A percentile compares a stretch with the other conserved stretches of the same genome.
These are phyloP conservation scores for Agarophyton chilense DNA, from an alignment of 23 red algal genomes.

Conservation along the genomic window DNA sequence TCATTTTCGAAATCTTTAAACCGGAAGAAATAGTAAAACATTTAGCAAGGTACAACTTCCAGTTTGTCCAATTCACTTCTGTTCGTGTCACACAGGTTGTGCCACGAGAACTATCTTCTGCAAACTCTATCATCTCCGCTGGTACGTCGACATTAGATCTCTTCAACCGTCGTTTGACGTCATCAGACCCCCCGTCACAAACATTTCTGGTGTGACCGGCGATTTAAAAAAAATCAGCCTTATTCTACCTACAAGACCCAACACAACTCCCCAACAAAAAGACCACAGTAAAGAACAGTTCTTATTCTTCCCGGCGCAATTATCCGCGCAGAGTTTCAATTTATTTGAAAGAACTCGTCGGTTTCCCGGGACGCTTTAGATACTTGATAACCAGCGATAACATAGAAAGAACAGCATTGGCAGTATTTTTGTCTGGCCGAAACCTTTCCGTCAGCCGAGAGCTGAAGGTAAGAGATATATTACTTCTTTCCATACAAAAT, in stretches of 20 bases:
- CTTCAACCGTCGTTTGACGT: not conserved
- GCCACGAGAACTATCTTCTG: not conserved
- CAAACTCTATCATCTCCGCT: too few species aligned
- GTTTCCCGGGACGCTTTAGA: not conserved
- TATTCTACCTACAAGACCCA: not conserved
- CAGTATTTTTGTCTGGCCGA: constrained; percentile 19
- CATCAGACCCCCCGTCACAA: not conserved
- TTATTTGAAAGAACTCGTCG: too few species aligned
- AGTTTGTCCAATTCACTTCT: too few species aligned
- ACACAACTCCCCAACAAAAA: not conserved
- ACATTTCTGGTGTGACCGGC: constrained; percentile 10
- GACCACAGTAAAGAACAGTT: constrained; percentile 23
- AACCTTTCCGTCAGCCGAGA: constrained; percentile 4
- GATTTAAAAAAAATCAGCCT: not conserved
- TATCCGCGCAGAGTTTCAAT: constrained; percentile 20
- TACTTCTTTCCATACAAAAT: constrained; percentile 5
- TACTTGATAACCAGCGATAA: not conserved
- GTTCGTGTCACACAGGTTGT: too few species aligned
- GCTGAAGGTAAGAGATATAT: not conserved
- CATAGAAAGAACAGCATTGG: constrained; percentile 18
- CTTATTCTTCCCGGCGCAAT: not conserved
- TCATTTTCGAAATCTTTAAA: too few species aligned
- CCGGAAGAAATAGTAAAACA: too few species aligned
- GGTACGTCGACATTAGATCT: too few species aligned
- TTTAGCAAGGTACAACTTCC: too few species aligned